Evolutionary conservation across 2,329 filamentous ascomycete genomes (phyloP).

Genomic region (Orbilia oligospora): DNA sequence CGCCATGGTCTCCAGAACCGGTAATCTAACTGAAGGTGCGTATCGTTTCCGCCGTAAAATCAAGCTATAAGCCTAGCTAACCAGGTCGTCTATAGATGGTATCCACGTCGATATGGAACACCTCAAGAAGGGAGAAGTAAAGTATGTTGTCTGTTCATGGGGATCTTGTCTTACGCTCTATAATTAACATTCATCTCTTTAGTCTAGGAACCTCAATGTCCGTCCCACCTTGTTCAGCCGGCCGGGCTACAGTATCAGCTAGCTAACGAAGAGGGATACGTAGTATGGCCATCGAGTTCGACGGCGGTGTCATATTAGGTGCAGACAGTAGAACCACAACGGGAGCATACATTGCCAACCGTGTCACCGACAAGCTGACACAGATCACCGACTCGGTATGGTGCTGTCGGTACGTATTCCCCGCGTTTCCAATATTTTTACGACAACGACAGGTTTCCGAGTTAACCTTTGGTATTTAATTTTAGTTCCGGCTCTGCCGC

Average conservation of each 20-base stretch:
- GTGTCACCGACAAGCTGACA: constrained; percentile 99
- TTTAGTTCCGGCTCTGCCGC: constrained; percentile 88
- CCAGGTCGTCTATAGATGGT: constrained; percentile 78
- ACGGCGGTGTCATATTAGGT: constrained; percentile 95
- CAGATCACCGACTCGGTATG: constrained; percentile 99
- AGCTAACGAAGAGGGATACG: constrained; percentile 21
- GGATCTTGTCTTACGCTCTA: constrained; percentile 44
- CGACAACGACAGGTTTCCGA: background rate
- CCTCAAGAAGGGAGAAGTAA: constrained; percentile 98
- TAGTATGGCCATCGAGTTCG: constrained; percentile 99
- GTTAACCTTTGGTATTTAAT: background rate
- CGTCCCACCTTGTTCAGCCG: constrained; percentile 65
- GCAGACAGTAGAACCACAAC: constrained; percentile 98
- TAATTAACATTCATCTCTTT: constrained; percentile 63
- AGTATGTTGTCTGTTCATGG: constrained; percentile 76
- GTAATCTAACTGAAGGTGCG: constrained; percentile 76
- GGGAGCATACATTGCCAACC: constrained; percentile 97
- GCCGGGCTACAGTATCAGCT: background rate
- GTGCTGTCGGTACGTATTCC: constrained; percentile 80
- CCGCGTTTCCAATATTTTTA: background rate
- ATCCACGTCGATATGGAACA: constrained; percentile 99
- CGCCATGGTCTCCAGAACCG: constrained; percentile 70
- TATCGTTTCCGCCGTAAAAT: constrained; percentile 16
- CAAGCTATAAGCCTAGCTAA: constrained; percentile 31
- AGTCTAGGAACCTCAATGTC: constrained; percentile 98